phyloP scores from a whole-genome alignment of 768 basidiomycete species.

The Mycena latifolia region DNA sequence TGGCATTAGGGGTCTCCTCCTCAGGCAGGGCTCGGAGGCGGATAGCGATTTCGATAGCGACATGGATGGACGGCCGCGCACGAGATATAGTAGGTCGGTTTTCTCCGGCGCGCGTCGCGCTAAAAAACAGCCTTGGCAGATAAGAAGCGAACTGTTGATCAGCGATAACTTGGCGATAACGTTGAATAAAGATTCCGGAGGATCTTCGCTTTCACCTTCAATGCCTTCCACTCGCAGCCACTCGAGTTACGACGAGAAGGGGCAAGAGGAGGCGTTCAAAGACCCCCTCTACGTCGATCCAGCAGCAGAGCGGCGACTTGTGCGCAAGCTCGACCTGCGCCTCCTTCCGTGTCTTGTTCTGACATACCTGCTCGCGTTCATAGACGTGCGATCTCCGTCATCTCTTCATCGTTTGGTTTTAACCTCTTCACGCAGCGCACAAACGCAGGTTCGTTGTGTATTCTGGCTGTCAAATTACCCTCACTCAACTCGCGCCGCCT shows the following conservation, averaged over 20 bases:
- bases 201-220: no score
- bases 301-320: constrained; percentile 6
- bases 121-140: no score
- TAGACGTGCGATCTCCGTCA: constrained; percentile 15
- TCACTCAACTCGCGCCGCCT: not conserved
- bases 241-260: constrained; percentile 1
- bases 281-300: not conserved
- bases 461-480: not conserved
- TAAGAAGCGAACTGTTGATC: no score
- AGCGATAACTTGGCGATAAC: no score
- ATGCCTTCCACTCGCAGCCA: not conserved
- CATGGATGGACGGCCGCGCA: no score
- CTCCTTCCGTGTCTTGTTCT: constrained; percentile 16
- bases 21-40: no score
- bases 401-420: not conserved
- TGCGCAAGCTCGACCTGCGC: constrained; percentile 15
- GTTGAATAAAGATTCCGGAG: no score
- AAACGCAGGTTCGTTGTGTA: constrained; percentile 1
- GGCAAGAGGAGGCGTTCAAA: not conserved
- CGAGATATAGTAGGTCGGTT: no score
- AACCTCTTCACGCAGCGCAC: not conserved
- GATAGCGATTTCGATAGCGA: no score
- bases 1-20: no score
- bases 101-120: no score
- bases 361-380: constrained; percentile 11